Evolutionary conservation across 805 yeast species (phyloP), one percentile per base, ranked within the genome.

Genomic region (Zygosaccharomyces bisporus): DNA sequence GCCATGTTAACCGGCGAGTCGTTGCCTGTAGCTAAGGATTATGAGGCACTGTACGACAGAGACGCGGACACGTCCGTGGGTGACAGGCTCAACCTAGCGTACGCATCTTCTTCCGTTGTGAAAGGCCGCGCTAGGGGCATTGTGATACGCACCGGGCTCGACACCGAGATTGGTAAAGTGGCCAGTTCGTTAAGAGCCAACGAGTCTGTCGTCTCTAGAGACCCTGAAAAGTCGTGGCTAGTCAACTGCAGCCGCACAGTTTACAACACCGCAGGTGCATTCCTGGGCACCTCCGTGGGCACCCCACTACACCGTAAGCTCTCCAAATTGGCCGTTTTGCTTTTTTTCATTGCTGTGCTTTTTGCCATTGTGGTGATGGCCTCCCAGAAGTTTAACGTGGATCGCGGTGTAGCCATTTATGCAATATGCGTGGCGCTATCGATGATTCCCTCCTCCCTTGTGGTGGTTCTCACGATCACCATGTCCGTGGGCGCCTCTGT

Each of bases 381-480:
- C 2, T 79, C 93, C 7, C 95, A 87, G 65, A 75, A 75, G 48
- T 80, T 86, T 64, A 57, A 69, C 9, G 95, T 87, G n/a, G 80
- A 78, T 52, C 77, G 73, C 45, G 88, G 86, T 54, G 93, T 87
- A 29, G 95, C 95, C 10, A 80, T 87, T 39, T 87, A 87, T 60
- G 95, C 96, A 19, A 82, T 88, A 57, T 87, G 95, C 68, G 90
- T 85, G 38, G 99, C 99, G 1, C 95, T 93, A 18, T 98, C 99
- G 36, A 98, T 98, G 34, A 93, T 93, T 56, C 99, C 99, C 1
- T 98, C 95, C 63, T 98, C 99, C 34, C 75, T 93, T 54, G 99
- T 98, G 1, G 95, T 93, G 52, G 95, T 93, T 58, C 95, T 93
- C 42, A 91, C 99, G 4, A 98, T 93, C 19, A 93, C 99, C 0